Evolutionary conservation across 2,329 filamentous ascomycete species (phyloP).

Genomic region (Amylocarpus encephaloides): DNA sequence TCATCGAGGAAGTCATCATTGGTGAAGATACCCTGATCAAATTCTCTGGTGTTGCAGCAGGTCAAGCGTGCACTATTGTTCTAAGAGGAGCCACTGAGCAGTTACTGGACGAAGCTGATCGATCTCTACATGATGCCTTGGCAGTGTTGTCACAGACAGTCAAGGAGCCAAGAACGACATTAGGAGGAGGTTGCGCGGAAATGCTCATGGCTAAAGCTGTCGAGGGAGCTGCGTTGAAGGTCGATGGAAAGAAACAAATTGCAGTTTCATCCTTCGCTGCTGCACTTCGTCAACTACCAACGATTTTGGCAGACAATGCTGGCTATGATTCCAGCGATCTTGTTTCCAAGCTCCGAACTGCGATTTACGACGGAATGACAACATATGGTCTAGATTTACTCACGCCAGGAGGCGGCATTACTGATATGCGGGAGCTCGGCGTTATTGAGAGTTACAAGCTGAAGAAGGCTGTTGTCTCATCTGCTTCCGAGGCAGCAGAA

Average conservation of each 20-base stretch:
- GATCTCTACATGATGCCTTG: slow-evolving; percentile 90
- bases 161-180: slow-evolving; percentile 85
- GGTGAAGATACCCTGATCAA: slow-evolving; percentile 96
- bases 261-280: slow-evolving; percentile 86
- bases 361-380: slow-evolving; percentile 89
- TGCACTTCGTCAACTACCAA: slow-evolving; percentile 87
- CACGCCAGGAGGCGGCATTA: slow-evolving; percentile 83
- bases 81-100: slow-evolving; percentile 94
- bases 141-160: slow-evolving; percentile 96
- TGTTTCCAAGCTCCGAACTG: slow-evolving; percentile 83
- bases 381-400: slow-evolving; percentile 86
- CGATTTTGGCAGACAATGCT: slow-evolving; percentile 94
- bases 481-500: slow-evolving; percentile 93
- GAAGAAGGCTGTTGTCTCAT: slow-evolving; percentile 95
- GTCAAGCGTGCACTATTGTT: slow-evolving; percentile 93
- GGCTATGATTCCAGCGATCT: slow-evolving; percentile 93
- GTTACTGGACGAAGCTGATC: slow-evolving; percentile 92
- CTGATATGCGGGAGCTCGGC: slow-evolving; percentile 91
- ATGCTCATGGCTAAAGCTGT: slow-evolving; percentile 99
- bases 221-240: slow-evolving; percentile 84
- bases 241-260: slow-evolving; percentile 93
- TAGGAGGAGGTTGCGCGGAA: slow-evolving; percentile 93
- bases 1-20: slow-evolving; percentile 97
- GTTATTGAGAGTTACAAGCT: slow-evolving; percentile 98
- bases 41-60: slow-evolving; percentile 92